These are phyloP conservation scores for Pulveroboletus sp. DNA, from an alignment of 768 basidiomycete genomes.

Conservation along the genomic window DNA sequence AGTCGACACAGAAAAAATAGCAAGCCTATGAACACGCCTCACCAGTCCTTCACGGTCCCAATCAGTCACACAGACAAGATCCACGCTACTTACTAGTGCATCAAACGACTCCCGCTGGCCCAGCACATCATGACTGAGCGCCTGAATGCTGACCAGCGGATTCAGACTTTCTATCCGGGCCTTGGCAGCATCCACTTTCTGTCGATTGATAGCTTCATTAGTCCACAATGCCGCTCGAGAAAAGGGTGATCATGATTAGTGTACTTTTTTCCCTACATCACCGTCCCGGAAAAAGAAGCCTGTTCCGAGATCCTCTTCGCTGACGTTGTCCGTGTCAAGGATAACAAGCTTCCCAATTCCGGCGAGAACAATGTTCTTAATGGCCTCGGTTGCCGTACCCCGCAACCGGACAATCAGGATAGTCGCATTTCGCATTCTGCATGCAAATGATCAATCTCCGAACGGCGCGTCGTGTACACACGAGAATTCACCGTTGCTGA, in stretches of 20 bases:
- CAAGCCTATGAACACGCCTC: slow-evolving; percentile 25
- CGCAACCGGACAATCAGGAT: slow-evolving; percentile 76
- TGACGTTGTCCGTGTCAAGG: slow-evolving; percentile 70
- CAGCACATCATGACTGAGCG: slow-evolving; percentile 46
- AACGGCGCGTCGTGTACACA: not conserved
- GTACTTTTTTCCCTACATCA: slow-evolving; percentile 85
- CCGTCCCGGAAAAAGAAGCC: slow-evolving; percentile 94
- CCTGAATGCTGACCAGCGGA: slow-evolving; percentile 82
- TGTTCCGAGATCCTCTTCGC: slow-evolving; percentile 81
- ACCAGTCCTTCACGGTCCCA: slow-evolving; percentile 66
- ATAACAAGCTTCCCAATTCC: slow-evolving; percentile 90
- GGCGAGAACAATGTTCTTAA: slow-evolving; percentile 97
- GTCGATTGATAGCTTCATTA: slow-evolving; percentile 15
- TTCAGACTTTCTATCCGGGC: slow-evolving; percentile 85
- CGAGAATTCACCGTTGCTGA: slow-evolving; percentile 70
- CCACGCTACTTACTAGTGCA: slow-evolving; percentile 57
- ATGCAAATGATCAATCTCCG: slow-evolving; percentile 6
- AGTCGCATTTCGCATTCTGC: slow-evolving; percentile 90
- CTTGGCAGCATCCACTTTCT: slow-evolving; percentile 87
- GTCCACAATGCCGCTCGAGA: slow-evolving; percentile 34
- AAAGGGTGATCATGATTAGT: slow-evolving; percentile 4
- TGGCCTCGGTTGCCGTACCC: slow-evolving; percentile 86
- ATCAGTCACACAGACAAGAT: slow-evolving; percentile 88
- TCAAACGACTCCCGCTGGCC: slow-evolving; percentile 52
- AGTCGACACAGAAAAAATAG: slow-evolving; percentile 5